phyloP scores from a whole-genome alignment of 1,139 yeast species.

The Zygoascus sp. region DNA sequence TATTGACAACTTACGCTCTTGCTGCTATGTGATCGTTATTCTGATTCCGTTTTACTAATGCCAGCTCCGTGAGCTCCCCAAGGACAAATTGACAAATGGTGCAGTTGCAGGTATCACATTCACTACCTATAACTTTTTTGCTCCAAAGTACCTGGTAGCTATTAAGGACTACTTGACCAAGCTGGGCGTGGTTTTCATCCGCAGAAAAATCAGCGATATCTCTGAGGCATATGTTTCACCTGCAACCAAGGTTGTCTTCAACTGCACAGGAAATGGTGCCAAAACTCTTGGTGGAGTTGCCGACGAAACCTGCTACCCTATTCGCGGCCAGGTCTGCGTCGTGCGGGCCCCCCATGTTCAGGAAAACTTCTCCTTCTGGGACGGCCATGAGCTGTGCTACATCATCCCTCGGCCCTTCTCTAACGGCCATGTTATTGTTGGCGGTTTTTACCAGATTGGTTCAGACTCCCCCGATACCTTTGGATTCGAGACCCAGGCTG shows the following conservation, averaged over 20 bases:
- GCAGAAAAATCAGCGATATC: slow-evolving; percentile 47
- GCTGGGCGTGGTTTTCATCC: slow-evolving; percentile 47
- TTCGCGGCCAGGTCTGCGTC: slow-evolving; percentile 66
- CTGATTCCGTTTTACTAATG: background rate
- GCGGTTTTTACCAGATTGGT: slow-evolving; percentile 60
- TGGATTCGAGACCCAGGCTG: slow-evolving; percentile 51
- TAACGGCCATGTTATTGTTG: slow-evolving; percentile 56
- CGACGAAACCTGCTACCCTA: slow-evolving; percentile 53
- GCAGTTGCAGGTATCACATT: slow-evolving; percentile 50
- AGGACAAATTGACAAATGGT: slow-evolving; percentile 43
- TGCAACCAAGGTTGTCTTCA: slow-evolving; percentile 49
- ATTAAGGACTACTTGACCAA: slow-evolving; percentile 42
- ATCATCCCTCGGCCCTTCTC: slow-evolving; percentile 65
- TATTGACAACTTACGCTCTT: background rate
- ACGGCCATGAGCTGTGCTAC: slow-evolving; percentile 38
- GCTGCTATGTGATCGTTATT: background rate
- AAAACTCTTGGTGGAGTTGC: slow-evolving; percentile 51
- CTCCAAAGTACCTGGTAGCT: slow-evolving; percentile 53
- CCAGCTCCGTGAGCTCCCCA: slow-evolving; percentile 14
- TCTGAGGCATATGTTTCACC: slow-evolving; percentile 44
- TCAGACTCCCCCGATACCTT: slow-evolving; percentile 55
- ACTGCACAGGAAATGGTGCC: slow-evolving; percentile 68
- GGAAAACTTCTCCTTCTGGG: slow-evolving; percentile 24
- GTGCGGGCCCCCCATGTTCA: slow-evolving; percentile 43
- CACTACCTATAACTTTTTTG: slow-evolving; percentile 61